Evolutionary conservation across 2,329 filamentous ascomycete genomes (phyloP).

Genomic region (Pezicula neosporulosa): DNA sequence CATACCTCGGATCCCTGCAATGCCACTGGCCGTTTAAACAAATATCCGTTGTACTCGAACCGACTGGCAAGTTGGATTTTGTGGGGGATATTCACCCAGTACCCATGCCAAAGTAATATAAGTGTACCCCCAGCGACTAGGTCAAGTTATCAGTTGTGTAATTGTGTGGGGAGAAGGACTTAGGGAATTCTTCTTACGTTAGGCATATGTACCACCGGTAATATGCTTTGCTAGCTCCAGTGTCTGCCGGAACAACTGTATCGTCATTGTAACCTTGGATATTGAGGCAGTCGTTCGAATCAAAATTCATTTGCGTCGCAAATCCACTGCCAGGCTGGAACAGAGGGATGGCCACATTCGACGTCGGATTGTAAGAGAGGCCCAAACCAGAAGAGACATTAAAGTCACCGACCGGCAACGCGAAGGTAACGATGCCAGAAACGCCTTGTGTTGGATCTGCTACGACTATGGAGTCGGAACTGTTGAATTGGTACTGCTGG

Average conservation of each 20-base stretch:
- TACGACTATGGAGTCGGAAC: conserved; percentile 27
- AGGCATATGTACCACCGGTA: conserved; percentile 42
- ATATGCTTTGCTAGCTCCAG: conserved; percentile 12
- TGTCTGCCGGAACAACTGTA: conserved; percentile 28
- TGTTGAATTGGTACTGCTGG: conserved; percentile 12
- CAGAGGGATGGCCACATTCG: conserved; percentile 39
- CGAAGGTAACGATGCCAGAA: conserved; percentile 19
- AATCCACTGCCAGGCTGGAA: conserved; percentile 24
- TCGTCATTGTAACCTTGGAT: conserved; percentile 38
- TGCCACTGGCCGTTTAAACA: conserved; percentile 8
- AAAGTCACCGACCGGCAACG: conserved; percentile 19
- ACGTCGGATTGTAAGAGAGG: conserved; percentile 32
- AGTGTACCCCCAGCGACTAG: conserved; percentile 28
- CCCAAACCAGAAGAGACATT: conserved; percentile 30
- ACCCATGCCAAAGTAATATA: conserved; percentile 42
- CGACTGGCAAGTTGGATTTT: conserved; percentile 42
- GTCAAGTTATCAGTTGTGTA: no score
- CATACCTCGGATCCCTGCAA: not conserved
- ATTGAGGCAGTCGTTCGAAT: conserved; percentile 32
- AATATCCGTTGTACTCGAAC: conserved; percentile 36
- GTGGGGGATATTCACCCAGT: conserved; percentile 32
- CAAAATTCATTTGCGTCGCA: conserved; percentile 33
- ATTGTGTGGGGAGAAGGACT: no score
- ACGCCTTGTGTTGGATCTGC: conserved; percentile 16
- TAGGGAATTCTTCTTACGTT: conserved; percentile 27